Evolutionary conservation across 2,329 filamentous ascomycete genomes (phyloP).

Genomic region (Tolypocladium album): DNA sequence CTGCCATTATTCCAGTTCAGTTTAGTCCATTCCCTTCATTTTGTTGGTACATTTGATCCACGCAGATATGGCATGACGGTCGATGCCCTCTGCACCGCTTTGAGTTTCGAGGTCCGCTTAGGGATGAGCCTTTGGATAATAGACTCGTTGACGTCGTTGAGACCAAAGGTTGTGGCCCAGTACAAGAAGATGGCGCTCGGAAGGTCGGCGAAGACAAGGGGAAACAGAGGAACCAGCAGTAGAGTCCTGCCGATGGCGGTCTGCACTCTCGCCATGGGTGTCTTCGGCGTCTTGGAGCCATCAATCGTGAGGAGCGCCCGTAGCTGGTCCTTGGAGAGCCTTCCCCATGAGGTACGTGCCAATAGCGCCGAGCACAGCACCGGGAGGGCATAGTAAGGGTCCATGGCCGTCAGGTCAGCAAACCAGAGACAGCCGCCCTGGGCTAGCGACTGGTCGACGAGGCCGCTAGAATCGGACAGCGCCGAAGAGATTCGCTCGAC

Average conservation of each 20-base stretch:
- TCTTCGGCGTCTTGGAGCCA: slow-evolving; percentile 5
- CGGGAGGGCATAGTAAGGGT: slow-evolving; percentile 40
- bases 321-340: slow-evolving; percentile 16
- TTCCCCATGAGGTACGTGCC: slow-evolving; percentile 16
- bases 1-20: neutral
- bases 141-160: slow-evolving; percentile 21
- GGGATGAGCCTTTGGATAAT: slow-evolving; percentile 15
- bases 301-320: slow-evolving; percentile 13
- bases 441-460: slow-evolving; percentile 28
- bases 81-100: slow-evolving; percentile 2
- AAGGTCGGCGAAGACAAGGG: slow-evolving; percentile 21
- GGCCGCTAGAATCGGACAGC: slow-evolving; percentile 12
- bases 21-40: slow-evolving; percentile 6
- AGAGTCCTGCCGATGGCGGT: slow-evolving; percentile 17
- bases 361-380: slow-evolving; percentile 19
- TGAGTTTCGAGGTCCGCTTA: slow-evolving; percentile 8
- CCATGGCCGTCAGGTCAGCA: slow-evolving; percentile 37
- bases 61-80: slow-evolving; percentile 12
- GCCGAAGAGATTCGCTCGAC: slow-evolving; percentile 10
- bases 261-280: slow-evolving; percentile 11
- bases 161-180: slow-evolving; percentile 25
- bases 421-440: slow-evolving; percentile 46
- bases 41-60: slow-evolving; percentile 4
- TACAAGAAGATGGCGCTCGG: slow-evolving; percentile 30
- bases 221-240: slow-evolving; percentile 22